phyloP scores from a whole-genome alignment of 106 monocot genomes.

The Ottelia alismoides region DNA sequence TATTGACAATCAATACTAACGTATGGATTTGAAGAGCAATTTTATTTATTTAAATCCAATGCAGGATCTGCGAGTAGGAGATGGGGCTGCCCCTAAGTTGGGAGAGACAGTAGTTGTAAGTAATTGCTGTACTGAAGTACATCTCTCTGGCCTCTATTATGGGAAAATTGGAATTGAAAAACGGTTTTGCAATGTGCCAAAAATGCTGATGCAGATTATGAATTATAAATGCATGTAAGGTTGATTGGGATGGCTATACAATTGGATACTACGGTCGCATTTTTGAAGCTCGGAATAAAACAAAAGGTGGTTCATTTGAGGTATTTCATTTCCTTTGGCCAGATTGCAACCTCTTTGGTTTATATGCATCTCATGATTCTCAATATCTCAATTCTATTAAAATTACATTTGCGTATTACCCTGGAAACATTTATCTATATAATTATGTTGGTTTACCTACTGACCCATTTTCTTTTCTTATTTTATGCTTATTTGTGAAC shows the following conservation, averaged over 20 bases:
- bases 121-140: neutral
- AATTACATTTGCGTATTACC: too few relatives aligned
- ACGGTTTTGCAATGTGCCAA: too few relatives aligned
- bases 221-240: constrained; percentile 59
- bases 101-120: constrained; percentile 93
- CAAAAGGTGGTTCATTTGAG: constrained; percentile 98
- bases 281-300: constrained; percentile 99
- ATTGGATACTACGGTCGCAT: constrained; percentile 99
- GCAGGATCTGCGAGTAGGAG: constrained; percentile 82
- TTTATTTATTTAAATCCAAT: constrained; percentile 1
- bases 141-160: too few relatives aligned
- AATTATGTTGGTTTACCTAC: too few relatives aligned
- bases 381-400: too few relatives aligned
- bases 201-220: constrained; percentile 34
- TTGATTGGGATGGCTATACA: constrained; percentile 99
- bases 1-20: too few relatives aligned
- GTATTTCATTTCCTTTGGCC: constrained; percentile 24
- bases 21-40: neutral
- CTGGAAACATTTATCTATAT: too few relatives aligned
- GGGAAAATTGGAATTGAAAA: too few relatives aligned
- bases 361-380: too few relatives aligned
- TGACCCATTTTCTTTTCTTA: too few relatives aligned
- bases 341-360: too few relatives aligned
- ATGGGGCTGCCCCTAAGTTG: constrained; percentile 55
- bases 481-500: too few relatives aligned